Evolutionary conservation across 2,329 filamentous ascomycete species (phyloP).

Genomic region (Venturia pyrina): DNA sequence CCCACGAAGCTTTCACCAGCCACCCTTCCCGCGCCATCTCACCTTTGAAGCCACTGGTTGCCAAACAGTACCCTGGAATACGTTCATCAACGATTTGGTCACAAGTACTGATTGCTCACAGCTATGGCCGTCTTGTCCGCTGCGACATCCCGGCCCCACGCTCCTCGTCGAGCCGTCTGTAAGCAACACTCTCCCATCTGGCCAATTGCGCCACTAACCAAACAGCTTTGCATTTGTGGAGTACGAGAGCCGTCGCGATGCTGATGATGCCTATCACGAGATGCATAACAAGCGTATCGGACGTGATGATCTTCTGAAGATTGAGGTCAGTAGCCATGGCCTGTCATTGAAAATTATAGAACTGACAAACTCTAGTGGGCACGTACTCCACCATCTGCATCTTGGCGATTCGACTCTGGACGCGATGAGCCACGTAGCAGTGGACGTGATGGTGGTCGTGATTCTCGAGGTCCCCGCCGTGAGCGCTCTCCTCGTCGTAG

Average conservation of each 20-base stretch:
- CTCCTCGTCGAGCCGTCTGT: constrained; percentile 91
- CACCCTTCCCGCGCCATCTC: not conserved
- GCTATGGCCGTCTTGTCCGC: constrained; percentile 93
- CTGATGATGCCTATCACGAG: constrained; percentile 97
- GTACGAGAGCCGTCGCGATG: constrained; percentile 96
- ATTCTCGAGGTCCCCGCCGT: constrained; percentile 61
- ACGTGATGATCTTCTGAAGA: constrained; percentile 91
- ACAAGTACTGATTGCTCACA: constrained; percentile 28
- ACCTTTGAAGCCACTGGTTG: not conserved
- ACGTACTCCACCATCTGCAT: constrained; percentile 92
- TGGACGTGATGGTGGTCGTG: constrained; percentile 50
- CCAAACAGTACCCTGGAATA: not conserved
- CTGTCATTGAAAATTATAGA: not conserved
- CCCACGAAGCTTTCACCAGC: constrained; percentile 13
- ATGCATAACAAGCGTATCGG: constrained; percentile 99
- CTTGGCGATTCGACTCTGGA: constrained; percentile 95
- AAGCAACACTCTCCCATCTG: constrained; percentile 37
- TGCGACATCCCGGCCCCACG: constrained; percentile 97
- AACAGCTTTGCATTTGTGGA: constrained; percentile 91
- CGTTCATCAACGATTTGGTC: constrained; percentile 5
- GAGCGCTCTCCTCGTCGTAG: constrained; percentile 45
- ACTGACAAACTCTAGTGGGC: constrained; percentile 61
- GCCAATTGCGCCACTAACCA: constrained; percentile 12
- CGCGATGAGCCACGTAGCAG: constrained; percentile 45
- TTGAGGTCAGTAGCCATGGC: constrained; percentile 58